Conservation (phyloP, 345 rosid species). For the Litchi chinensis region DNA sequence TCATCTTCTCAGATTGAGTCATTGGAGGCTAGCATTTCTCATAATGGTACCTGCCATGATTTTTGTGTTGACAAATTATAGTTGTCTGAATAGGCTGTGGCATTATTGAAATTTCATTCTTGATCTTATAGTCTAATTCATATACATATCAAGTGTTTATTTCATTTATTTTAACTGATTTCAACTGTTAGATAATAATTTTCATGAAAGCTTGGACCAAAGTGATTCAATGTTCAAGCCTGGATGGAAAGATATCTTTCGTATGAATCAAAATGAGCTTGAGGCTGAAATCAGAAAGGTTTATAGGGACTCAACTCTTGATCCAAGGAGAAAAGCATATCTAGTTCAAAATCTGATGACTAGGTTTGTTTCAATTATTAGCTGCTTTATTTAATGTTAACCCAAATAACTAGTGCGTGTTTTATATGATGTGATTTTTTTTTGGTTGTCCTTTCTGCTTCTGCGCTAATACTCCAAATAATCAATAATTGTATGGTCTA, state of each 20-base stretch:
- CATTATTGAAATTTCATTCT: not conserved
- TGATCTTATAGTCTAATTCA: not conserved
- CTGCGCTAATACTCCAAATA: conserved; percentile 5
- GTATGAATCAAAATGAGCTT: conserved; percentile 78
- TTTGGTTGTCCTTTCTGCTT: not conserved
- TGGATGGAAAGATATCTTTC: conserved; percentile 94
- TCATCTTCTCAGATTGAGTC: conserved; percentile 47
- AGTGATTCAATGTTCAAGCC: conserved; percentile 84
- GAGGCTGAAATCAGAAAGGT: conserved; percentile 75
- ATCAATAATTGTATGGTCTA: conserved; percentile 16
- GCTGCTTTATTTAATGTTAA: conserved; percentile 3
- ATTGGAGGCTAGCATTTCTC: conserved; percentile 45
- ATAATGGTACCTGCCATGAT: conserved; percentile 45
- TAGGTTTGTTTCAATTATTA: conserved; percentile 42
- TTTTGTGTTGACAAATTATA: conserved; percentile 8
- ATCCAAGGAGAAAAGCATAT: conserved; percentile 69
- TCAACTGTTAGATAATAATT: conserved; percentile 45
- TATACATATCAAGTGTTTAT: not conserved
- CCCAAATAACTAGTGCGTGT: not conserved
- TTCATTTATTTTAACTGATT: conserved; percentile 27
- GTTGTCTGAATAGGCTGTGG: not conserved
- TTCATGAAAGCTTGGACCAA: conserved; percentile 65
- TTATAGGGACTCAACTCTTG: conserved; percentile 61
- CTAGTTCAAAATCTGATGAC: conserved; percentile 72
- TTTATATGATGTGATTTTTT: not conserved